Percentiles rank a stretch among this genome's conserved stretches.
phyloP scores from a whole-genome alignment of 2,329 filamentous ascomycete species.

The Colletotrichum lupini region DNA sequence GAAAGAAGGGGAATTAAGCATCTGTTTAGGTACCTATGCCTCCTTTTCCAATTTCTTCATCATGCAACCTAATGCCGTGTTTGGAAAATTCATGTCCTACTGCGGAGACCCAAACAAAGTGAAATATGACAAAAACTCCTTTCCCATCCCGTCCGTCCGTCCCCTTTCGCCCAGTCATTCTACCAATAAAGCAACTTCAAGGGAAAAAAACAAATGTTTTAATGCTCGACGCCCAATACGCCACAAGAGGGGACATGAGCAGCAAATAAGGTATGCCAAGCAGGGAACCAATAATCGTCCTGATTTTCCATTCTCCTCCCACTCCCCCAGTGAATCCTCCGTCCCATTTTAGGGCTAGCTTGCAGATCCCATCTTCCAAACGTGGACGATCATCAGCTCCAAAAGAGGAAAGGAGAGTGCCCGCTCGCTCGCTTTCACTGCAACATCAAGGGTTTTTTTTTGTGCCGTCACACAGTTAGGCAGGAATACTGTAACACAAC shows the following conservation, averaged over 20 bases:
- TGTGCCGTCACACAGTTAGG: background rate
- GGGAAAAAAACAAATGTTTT: background rate
- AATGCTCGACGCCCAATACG: background rate
- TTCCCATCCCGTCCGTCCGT: background rate
- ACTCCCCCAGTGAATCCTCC: too few relatives aligned
- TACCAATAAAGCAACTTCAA: background rate
- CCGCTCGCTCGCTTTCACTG: slow-evolving; percentile 21
- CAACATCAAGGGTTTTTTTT: slow-evolving; percentile 11
- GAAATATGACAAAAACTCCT: slow-evolving; percentile 11
- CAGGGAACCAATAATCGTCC: slow-evolving; percentile 1
- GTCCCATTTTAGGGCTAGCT: background rate
- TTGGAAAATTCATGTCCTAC: background rate
- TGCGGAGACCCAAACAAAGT: background rate
- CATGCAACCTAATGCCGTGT: background rate
- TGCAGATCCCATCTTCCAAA: slow-evolving; percentile 2
- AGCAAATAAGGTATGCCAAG: background rate
- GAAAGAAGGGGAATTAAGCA: background rate
- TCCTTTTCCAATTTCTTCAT: slow-evolving; percentile 10
- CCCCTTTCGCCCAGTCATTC: background rate
- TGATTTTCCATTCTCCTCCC: background rate
- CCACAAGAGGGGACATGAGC: slow-evolving; percentile 1
- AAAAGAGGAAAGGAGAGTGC: background rate
- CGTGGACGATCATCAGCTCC: background rate
- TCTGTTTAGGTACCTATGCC: background rate
- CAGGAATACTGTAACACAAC: background rate